Conservation (phyloP, 2,329 filamentous ascomycete genomes). For the Calonectria fujianensis region DNA sequence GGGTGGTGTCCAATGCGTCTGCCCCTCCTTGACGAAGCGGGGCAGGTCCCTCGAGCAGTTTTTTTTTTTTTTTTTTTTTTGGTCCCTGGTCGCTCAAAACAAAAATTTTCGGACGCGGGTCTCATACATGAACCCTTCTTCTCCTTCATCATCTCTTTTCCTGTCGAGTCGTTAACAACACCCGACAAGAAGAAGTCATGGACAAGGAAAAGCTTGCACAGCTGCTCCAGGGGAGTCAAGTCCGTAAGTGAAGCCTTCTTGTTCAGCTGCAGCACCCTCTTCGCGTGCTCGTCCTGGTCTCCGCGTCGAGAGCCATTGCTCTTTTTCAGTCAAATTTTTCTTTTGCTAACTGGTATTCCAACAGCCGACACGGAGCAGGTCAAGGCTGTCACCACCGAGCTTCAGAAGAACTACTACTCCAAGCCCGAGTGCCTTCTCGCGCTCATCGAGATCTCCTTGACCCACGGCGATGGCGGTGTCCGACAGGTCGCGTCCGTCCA, state of each 20-base stretch:
- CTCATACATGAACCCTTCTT: slow-evolving; percentile 32
- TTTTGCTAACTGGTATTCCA: slow-evolving; percentile 47
- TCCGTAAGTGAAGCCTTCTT: slow-evolving; percentile 77
- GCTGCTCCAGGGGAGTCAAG: slow-evolving; percentile 90
- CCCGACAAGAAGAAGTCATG: slow-evolving; percentile 58
- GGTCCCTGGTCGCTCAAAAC: slow-evolving; percentile 22
- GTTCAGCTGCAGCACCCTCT: slow-evolving; percentile 10
- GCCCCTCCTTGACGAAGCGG: slow-evolving; percentile 38
- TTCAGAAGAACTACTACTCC: slow-evolving; percentile 95
- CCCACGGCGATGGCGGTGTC: slow-evolving; percentile 82
- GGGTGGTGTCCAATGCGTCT: slow-evolving; percentile 18
- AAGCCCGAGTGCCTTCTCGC: slow-evolving; percentile 88
- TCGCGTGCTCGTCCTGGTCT: slow-evolving; percentile 5
- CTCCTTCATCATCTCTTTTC: slow-evolving; percentile 45
- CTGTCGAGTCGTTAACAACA: slow-evolving; percentile 50
- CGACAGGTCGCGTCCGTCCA: slow-evolving; percentile 95
- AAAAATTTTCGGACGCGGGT: slow-evolving; percentile 41
- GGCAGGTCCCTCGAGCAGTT: slow-evolving; percentile 32
- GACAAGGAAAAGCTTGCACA: slow-evolving; percentile 84
- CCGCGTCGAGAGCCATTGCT: slow-evolving; percentile 6
- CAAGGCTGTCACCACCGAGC: slow-evolving; percentile 90
- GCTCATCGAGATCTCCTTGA: slow-evolving; percentile 91
- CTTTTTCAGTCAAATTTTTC: slow-evolving; percentile 27
- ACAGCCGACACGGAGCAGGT: slow-evolving; percentile 91
- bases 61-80: slow-evolving; percentile 42